Conservation (phyloP, 2,329 filamentous ascomycete genomes). For the Neofusicoccum cordaticola region DNA sequence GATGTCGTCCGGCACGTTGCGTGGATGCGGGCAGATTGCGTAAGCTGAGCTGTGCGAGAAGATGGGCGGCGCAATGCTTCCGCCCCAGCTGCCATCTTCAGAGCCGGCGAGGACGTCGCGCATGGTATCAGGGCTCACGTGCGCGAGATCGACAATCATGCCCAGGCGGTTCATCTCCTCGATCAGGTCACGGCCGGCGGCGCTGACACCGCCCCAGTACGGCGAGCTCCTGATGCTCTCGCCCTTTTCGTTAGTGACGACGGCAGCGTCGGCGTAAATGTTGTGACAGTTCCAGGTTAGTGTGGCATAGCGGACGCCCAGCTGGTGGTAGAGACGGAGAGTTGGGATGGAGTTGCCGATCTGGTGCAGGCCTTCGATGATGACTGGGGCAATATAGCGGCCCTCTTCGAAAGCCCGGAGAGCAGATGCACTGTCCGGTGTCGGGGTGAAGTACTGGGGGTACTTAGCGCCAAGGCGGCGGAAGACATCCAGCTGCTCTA, state of each 20-base stretch:
- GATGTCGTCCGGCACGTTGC: conserved; percentile 86
- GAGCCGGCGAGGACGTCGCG: conserved; percentile 69
- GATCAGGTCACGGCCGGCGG: conserved; percentile 65
- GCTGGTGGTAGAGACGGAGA: conserved; percentile 69
- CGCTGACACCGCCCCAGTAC: conserved; percentile 69
- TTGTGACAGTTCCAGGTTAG: conserved; percentile 95
- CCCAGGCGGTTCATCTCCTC: conserved; percentile 91
- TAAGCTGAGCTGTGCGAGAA: conserved; percentile 86
- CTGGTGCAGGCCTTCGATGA: conserved; percentile 76
- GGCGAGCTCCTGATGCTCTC: conserved; percentile 48
- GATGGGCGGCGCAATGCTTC: conserved; percentile 77
- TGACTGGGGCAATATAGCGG: conserved; percentile 32
- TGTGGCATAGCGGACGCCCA: conserved; percentile 85
- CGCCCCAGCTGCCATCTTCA: conserved; percentile 56
- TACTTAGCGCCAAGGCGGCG: conserved; percentile 62
- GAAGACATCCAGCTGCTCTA: conserved; percentile 74
- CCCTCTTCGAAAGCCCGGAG: conserved; percentile 49
- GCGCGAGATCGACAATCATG: conserved; percentile 88
- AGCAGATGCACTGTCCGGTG: conserved; percentile 59
- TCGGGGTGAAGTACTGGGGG: conserved; percentile 66
- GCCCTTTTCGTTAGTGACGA: conserved; percentile 52
- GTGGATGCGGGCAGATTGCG: conserved; percentile 77
- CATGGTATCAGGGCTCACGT: conserved; percentile 80
- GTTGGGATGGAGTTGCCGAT: conserved; percentile 81
- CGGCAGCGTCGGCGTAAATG: conserved; percentile 78